These are phyloP conservation scores for Neonothopanus nambi DNA, from an alignment of 1,284 basidiomycete species.

Conservation along the genomic window DNA sequence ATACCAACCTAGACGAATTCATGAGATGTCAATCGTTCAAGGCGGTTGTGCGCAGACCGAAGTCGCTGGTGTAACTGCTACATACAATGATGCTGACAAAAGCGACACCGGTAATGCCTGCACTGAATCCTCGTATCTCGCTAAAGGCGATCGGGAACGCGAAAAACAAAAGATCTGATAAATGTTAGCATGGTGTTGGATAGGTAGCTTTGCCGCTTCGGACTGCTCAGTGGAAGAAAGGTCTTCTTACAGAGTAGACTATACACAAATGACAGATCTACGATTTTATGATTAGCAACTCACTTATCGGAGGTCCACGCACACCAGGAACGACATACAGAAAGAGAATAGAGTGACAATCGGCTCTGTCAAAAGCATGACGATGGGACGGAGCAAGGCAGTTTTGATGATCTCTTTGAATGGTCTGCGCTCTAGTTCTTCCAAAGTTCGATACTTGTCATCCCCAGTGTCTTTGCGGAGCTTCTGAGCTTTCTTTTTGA, in stretches of 20 bases:
- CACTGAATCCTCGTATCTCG: constrained; percentile 42
- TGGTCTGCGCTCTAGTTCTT: constrained; percentile 33
- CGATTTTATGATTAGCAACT: neutral
- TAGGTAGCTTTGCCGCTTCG: constrained; percentile 21
- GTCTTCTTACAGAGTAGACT: constrained; percentile 33
- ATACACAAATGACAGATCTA: constrained; percentile 41
- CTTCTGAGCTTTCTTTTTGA: constrained; percentile 37
- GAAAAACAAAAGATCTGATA: constrained; percentile 39
- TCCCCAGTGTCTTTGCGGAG: constrained; percentile 37
- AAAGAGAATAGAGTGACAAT: constrained; percentile 46
- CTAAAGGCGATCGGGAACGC: constrained; percentile 40
- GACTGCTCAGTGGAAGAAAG: too few species aligned
- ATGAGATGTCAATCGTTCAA: too few species aligned
- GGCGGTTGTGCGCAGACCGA: too few species aligned
- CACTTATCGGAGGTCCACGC: neutral
- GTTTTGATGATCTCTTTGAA: constrained; percentile 32
- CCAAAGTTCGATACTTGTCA: constrained; percentile 31
- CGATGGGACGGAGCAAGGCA: constrained; percentile 40
- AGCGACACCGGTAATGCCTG: constrained; percentile 46
- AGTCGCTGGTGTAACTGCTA: too few species aligned
- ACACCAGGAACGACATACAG: constrained; percentile 28
- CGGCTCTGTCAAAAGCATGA: constrained; percentile 43
- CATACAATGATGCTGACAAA: constrained; percentile 51
- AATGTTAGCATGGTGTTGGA: constrained; percentile 17
- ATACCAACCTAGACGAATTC: too few species aligned